Percentiles rank a stretch among this genome's conserved stretches.
These are phyloP conservation scores for Apiotrichum akiyoshidainum DNA, from an alignment of 1,284 basidiomycete species.

Conservation along the genomic window DNA sequence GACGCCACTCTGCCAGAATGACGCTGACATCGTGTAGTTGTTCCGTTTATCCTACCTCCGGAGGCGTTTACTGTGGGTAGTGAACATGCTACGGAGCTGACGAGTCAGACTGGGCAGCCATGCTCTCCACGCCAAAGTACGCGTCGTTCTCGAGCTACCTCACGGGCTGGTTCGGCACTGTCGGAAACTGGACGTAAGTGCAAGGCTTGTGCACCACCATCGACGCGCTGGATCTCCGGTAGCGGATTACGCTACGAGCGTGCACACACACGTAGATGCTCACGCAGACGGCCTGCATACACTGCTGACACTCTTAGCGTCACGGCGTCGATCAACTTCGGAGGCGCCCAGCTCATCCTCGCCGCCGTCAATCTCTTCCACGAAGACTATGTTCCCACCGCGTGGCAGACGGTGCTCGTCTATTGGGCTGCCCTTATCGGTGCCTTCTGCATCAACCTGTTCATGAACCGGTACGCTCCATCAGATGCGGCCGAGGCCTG, in stretches of 20 bases:
- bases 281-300: background rate
- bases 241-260: too few species aligned
- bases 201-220: too few species aligned
- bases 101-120: slow-evolving; percentile 50
- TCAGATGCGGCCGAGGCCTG: background rate
- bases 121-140: slow-evolving; percentile 52
- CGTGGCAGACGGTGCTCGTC: slow-evolving; percentile 51
- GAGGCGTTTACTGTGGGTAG: slow-evolving; percentile 52
- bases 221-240: too few species aligned
- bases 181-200: slow-evolving; percentile 54
- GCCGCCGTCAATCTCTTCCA: slow-evolving; percentile 52
- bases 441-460: slow-evolving; percentile 49
- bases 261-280: background rate
- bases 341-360: slow-evolving; percentile 53
- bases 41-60: slow-evolving; percentile 53
- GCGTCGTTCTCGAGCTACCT: slow-evolving; percentile 51
- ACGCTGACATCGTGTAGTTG: slow-evolving; percentile 30
- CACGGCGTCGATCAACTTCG: slow-evolving; percentile 54
- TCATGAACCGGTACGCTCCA: slow-evolving; percentile 41
- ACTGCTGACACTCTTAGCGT: slow-evolving; percentile 28
- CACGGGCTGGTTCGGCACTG: slow-evolving; percentile 54
- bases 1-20: too few species aligned
- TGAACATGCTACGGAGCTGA: too few species aligned
- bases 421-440: slow-evolving; percentile 52
- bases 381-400: slow-evolving; percentile 48